These are phyloP conservation scores for Gloeostereum incarnatum DNA, from an alignment of 768 basidiomycete genomes.

Conservation along the genomic window DNA sequence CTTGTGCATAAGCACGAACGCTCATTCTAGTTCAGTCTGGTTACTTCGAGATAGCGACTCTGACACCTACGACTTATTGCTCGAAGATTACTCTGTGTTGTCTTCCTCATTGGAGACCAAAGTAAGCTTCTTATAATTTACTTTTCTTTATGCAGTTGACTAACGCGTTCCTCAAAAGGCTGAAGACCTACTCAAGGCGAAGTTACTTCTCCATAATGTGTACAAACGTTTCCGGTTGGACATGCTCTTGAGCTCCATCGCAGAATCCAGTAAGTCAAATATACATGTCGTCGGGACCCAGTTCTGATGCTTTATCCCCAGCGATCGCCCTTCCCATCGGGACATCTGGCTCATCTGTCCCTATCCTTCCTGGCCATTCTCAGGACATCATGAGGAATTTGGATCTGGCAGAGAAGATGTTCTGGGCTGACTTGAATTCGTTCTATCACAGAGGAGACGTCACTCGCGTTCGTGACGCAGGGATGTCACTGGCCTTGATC, in stretches of 20 bases:
- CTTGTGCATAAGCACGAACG: neutral
- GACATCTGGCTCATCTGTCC: conserved; percentile 38
- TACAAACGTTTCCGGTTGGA: conserved; percentile 75
- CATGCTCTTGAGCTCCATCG: conserved; percentile 83
- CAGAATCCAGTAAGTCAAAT: conserved; percentile 87
- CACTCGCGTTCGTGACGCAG: conserved; percentile 64
- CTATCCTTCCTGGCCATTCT: conserved; percentile 30
- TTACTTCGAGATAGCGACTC: conserved; percentile 48
- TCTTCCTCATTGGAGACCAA: conserved; percentile 50
- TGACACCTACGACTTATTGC: conserved; percentile 39
- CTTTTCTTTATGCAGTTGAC: neutral
- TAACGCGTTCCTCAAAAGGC: conserved; percentile 48
- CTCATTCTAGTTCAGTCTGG: conserved; percentile 41
- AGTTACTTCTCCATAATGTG: conserved; percentile 68
- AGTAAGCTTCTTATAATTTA: conserved; percentile 23
- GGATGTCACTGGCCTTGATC: conserved; percentile 61
- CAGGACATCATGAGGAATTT: conserved; percentile 55
- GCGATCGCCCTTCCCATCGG: conserved; percentile 83
- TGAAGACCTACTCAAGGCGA: conserved; percentile 66
- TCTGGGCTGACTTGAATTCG: conserved; percentile 54
- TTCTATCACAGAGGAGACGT: conserved; percentile 54
- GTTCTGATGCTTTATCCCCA: too few relatives aligned
- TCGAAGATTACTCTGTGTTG: conserved; percentile 49
- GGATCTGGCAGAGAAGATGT: conserved; percentile 58
- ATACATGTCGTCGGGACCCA: too few relatives aligned